Conservation (phyloP, 2,329 filamentous ascomycete species). For the Trichoderma sp. region DNA sequence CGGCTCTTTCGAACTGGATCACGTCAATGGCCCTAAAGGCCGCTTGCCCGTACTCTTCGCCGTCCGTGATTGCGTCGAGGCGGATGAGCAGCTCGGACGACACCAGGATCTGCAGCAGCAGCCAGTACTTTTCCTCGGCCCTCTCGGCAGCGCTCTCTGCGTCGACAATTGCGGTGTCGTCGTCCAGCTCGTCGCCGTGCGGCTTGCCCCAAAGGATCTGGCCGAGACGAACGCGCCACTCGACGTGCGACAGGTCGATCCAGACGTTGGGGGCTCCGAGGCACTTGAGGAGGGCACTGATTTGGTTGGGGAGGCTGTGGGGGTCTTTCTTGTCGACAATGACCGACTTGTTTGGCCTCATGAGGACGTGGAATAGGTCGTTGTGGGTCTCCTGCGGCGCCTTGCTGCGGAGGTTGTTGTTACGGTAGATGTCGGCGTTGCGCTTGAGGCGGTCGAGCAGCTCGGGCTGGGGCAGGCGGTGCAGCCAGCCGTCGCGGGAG, state of each 20-base stretch:
- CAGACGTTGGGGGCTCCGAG: conserved; percentile 68
- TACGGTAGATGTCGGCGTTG: conserved; percentile 58
- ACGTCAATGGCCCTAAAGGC: conserved; percentile 59
- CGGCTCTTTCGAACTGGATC: conserved; percentile 62
- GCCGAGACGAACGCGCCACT: conserved; percentile 73
- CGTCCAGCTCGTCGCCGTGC: conserved; percentile 55
- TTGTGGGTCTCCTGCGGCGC: conserved; percentile 62
- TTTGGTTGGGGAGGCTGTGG: conserved; percentile 68
- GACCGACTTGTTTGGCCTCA: conserved; percentile 58
- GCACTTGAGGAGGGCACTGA: conserved; percentile 67
- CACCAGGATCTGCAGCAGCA: conserved; percentile 66
- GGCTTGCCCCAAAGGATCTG: conserved; percentile 68
- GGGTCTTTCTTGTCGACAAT: conserved; percentile 59
- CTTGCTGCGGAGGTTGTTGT: conserved; percentile 54
- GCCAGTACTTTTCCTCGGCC: conserved; percentile 66
- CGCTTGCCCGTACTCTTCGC: conserved; percentile 57
- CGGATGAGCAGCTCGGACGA: conserved; percentile 67
- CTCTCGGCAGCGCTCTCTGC: conserved; percentile 53
- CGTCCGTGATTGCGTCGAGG: conserved; percentile 64
- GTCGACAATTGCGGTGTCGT: conserved; percentile 55
- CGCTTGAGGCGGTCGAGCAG: conserved; percentile 62
- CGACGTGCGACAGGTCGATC: conserved; percentile 73
- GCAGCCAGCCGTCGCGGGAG: conserved; percentile 55
- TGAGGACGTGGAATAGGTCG: conserved; percentile 62
- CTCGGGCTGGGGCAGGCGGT: conserved; percentile 58